Percentiles rank a stretch among this genome's conserved stretches.
phyloP scores from a whole-genome alignment of 169 alveolate genomes.

The Cryptosporidium baileyi region DNA sequence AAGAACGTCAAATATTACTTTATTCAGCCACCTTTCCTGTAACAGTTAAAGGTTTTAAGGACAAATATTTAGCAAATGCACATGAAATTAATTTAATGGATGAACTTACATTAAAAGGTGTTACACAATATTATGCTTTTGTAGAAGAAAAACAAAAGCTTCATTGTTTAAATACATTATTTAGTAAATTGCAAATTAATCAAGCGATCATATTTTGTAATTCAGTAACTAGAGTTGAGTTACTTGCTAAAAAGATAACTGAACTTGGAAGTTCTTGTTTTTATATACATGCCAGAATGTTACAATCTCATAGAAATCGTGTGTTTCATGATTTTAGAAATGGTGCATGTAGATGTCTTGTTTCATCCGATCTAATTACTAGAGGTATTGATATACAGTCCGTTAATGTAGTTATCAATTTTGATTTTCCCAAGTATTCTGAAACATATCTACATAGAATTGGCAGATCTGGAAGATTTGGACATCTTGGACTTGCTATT shows the following conservation, averaged over 20 bases:
- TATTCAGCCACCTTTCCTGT: constrained; percentile 99
- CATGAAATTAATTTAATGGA: constrained; percentile 97
- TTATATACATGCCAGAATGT: constrained; percentile 98
- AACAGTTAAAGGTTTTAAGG: constrained; percentile 93
- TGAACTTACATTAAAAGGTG: constrained; percentile 97
- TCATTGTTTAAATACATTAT: constrained; percentile 96
- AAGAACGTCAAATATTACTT: constrained; percentile 91
- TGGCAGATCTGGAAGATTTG: constrained; percentile 98
- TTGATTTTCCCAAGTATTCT: constrained; percentile 96
- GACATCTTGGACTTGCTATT: constrained; percentile 97
- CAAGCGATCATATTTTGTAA: constrained; percentile 98
- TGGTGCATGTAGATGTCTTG: constrained; percentile 95
- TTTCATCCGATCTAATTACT: constrained; percentile 94
- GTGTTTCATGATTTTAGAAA: constrained; percentile 97
- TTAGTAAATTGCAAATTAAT: constrained; percentile 94
- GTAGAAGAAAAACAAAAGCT: constrained; percentile 96
- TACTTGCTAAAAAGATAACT: constrained; percentile 97
- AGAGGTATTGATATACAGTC: constrained; percentile 98
- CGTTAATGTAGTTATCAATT: constrained; percentile 98
- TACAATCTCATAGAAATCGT: constrained; percentile 93
- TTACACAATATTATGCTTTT: constrained; percentile 98
- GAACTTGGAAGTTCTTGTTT: constrained; percentile 98
- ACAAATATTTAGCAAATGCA: constrained; percentile 94
- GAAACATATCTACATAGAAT: constrained; percentile 96
- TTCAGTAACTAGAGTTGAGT: constrained; percentile 97